Base-by-base conservation (phyloP, 768 basidiomycete genomes). In the Zangia roseola region DNA sequence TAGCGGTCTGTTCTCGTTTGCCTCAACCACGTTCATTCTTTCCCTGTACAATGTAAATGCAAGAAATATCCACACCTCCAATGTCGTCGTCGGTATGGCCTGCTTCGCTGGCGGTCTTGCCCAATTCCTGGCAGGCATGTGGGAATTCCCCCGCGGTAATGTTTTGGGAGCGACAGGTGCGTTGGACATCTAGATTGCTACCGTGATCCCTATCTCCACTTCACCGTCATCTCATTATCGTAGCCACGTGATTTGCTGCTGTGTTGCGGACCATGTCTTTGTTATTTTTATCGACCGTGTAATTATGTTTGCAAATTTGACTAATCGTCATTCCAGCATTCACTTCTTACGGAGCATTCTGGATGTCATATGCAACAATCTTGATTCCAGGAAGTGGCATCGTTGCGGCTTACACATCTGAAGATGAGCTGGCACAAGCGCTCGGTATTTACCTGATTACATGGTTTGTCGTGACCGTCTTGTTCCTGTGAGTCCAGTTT, bases 51-150 rank as follows among this genome's bases (percentile, higher is more conserved):
- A 91, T 61, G 71, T 80, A 24, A 66, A 74, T 16, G 75, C 79
- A 1, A 77, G 83, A n/a, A 60, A 69, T 20, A 73, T 91, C 54
- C 53, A 59, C 16, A 58, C 62, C 6, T 82, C 88, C 34, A 91
- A 92, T 49, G 79, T 83, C 24, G 81, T 91, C 40, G 77, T 92
- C 41, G 93, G 91, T 43, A 91, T 94, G 91, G 90, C 91, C 21
- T 62, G 90, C 56, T 88, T 83, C 68, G 81, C 81, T 53, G 93
- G 92, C 54, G 93, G 93, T 51, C 82, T 94, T 26, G 84, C 77
- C 12, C 93, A 94, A 64, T 74, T 94, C 39, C 71, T 94, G 33
- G 92, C 91, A 25, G 93, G 93, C 35, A 91, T 93, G 86, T 92
- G 90, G 90, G 84, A 85, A 67, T 86, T 84, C 69, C 79, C 82